Percentiles rank a stretch among this genome's conserved stretches.
Conservation (phyloP, 257 asterid species). For the Penstemon newberryi region DNA sequence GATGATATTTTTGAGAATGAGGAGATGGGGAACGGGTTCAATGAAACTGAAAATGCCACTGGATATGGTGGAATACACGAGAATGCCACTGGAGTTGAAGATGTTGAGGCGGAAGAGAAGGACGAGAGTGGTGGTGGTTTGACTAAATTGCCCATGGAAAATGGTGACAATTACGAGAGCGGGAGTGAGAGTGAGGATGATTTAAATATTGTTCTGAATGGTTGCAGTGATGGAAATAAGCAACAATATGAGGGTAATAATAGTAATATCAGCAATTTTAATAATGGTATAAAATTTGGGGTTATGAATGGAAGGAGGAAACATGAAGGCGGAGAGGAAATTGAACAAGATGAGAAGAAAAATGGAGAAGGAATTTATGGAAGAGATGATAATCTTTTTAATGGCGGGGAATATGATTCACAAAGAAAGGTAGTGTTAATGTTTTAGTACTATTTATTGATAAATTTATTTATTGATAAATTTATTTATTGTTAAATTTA, state of each 20-base stretch:
- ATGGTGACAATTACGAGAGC: conserved; percentile 18
- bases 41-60: conserved; percentile 12
- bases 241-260: conserved; percentile 3
- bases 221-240: conserved; percentile 24
- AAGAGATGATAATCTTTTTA: conserved; percentile 10
- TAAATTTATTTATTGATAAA: not conserved
- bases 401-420: conserved; percentile 19
- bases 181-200: conserved; percentile 38
- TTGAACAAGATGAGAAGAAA: conserved; percentile 18
- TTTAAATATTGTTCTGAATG: conserved; percentile 40
- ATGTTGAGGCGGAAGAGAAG: conserved; percentile 19
- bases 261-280: not conserved
- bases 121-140: conserved; percentile 19
- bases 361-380: conserved; percentile 18
- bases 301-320: not conserved
- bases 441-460: not conserved
- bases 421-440: conserved; percentile 32
- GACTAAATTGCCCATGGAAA: conserved; percentile 24
- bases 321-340: conserved; percentile 5
- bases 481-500: too few relatives aligned
- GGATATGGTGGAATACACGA: conserved; percentile 1
- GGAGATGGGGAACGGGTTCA: conserved; percentile 12
- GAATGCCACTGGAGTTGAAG: conserved; percentile 20
- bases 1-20: not conserved
- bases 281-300: not conserved